Evolutionary conservation across 768 basidiomycete species (phyloP).

Genomic region (Epithele typhae): DNA sequence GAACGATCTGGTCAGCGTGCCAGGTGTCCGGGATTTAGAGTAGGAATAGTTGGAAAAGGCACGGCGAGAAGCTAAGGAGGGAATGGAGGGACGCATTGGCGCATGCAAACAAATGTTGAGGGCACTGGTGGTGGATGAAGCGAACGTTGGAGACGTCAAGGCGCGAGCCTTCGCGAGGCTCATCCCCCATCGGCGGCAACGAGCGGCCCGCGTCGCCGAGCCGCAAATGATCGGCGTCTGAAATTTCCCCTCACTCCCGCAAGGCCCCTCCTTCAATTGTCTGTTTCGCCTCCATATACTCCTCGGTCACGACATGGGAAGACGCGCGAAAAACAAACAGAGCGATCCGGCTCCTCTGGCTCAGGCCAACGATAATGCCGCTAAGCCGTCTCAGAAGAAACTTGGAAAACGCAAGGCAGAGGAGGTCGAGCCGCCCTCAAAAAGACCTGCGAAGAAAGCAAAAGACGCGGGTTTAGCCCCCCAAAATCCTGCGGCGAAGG

Average conservation of each 20-base stretch:
- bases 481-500: constrained; percentile 10
- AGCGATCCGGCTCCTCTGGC: constrained; percentile 56
- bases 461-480: constrained; percentile 19
- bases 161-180: too few species aligned
- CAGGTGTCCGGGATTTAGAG: not conserved
- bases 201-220: too few species aligned
- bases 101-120: not conserved
- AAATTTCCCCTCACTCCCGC: constrained; percentile 14
- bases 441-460: constrained; percentile 23
- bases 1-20: not conserved
- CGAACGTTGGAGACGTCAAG: too few species aligned
- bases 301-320: constrained; percentile 53
- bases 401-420: constrained; percentile 74
- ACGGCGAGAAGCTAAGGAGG: constrained; percentile 7
- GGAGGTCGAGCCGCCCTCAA: constrained; percentile 23
- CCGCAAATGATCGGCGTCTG: too few species aligned
- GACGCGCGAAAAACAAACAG: constrained; percentile 85
- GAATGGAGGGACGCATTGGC: constrained; percentile 2
- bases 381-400: constrained; percentile 43
- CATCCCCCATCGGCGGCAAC: too few species aligned
- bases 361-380: constrained; percentile 30
- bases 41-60: not conserved
- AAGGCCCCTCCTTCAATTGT: too few species aligned
- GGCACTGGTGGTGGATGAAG: not conserved
- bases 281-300: not conserved